Base-by-base conservation (phyloP, 495 filamentous ascomycete species). In the Penicillium angulare region DNA sequence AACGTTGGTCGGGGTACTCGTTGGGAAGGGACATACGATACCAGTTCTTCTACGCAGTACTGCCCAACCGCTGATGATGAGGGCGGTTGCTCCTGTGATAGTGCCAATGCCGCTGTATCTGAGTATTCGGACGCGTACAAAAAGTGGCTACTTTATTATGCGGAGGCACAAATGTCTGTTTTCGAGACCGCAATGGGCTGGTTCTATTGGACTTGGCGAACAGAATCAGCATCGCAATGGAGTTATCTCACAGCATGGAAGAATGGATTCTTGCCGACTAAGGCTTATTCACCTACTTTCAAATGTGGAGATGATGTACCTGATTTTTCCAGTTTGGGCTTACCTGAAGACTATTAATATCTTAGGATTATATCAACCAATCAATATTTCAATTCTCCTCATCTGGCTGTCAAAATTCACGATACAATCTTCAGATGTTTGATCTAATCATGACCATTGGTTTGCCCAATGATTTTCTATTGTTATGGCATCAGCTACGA, bases 161-260 rank as follows among this genome's bases (percentile, higher is more conserved):
- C 93, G 18, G 86, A 96, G 69, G 92, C 91, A 33, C 95, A 99
- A 74, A 97, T 99, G 89, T 71, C 79, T 13, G 86, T 83, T 23
- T 99, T 96, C 54, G 91, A 96, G 67, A 82, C 84, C 36, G 89
- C 87, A 6, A 92, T 87, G 84, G 95, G 95, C 40, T 97, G 95
- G 93, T 92, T 96, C 71, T 97, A 97, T 72, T 99, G 95, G 95
- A 96, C 91, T 18, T 90, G 87, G 89, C 72, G 82, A 50, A 91
- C 87, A 3, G 86, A 91, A 71, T 78, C 69, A 32, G 86, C 90
- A 40, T 75, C 84, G 32, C 93, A 97, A 72, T 99, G 93, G 93
- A 95, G 90, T 67, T 99, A 92, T 64, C 90, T 89, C 66, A 79
- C 82, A 53, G 92, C 90, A 0, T 77, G 95, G 67, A 83, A 80